These are phyloP conservation scores for Ophiostoma angusticollis DNA, from an alignment of 2,329 filamentous ascomycete genomes.

Conservation along the genomic window DNA sequence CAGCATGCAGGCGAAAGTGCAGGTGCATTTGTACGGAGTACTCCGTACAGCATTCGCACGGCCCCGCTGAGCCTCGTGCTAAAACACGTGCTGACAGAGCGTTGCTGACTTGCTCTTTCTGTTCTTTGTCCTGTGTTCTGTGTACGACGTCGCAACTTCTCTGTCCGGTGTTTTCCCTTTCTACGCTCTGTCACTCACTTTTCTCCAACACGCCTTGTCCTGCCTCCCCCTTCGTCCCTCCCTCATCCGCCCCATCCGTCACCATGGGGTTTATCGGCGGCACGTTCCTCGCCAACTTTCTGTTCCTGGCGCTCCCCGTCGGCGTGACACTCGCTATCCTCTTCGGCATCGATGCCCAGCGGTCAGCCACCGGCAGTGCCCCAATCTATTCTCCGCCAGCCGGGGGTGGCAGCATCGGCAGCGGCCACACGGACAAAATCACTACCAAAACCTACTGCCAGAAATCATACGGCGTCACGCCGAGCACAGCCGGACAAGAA, in stretches of 20 bases:
- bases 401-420: constrained; percentile 6
- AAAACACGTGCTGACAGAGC: no score
- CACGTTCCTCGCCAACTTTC: constrained; percentile 35
- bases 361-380: constrained; percentile 27
- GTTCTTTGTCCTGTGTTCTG: not conserved
- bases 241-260: not conserved
- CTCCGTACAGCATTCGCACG: no score
- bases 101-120: no score
- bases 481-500: constrained; percentile 27
- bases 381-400: constrained; percentile 29
- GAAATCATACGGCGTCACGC: constrained; percentile 31
- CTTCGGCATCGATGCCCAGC: constrained; percentile 33
- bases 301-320: constrained; percentile 33
- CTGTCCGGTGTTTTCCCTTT: not conserved
- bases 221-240: not conserved
- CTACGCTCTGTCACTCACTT: not conserved
- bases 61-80: no score
- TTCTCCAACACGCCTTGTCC: not conserved
- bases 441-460: constrained; percentile 28
- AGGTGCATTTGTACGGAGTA: no score
- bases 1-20: no score
- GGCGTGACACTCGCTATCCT: constrained; percentile 26
- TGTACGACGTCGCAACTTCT: no score
- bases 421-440: constrained; percentile 21
- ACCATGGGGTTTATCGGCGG: constrained; percentile 24